phyloP scores from a whole-genome alignment of 2,329 filamentous ascomycete genomes.

The Fusarium duplospermum region DNA sequence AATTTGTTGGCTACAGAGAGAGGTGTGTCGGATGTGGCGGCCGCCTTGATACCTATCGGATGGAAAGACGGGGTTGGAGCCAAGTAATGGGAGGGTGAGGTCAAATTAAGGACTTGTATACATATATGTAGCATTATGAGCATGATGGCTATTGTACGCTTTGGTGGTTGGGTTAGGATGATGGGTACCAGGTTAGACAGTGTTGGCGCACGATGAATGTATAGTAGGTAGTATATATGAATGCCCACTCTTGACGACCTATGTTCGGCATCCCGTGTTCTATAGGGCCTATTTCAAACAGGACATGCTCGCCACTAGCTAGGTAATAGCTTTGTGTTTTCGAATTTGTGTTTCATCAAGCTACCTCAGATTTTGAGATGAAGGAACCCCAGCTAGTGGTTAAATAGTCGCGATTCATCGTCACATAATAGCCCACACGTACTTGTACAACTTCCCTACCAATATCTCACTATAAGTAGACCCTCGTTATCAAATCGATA shows the following conservation, averaged over 20 bases:
- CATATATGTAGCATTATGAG: constrained; percentile 9
- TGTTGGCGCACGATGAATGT: background rate
- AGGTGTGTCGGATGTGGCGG: constrained; percentile 85
- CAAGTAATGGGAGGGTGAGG: constrained; percentile 16
- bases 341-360: background rate
- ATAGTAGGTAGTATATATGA: background rate
- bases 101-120: constrained; percentile 8
- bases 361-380: background rate
- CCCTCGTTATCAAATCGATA: background rate
- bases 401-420: background rate
- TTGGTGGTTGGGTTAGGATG: background rate
- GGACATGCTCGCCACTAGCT: background rate
- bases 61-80: constrained; percentile 74
- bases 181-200: background rate
- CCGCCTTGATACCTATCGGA: constrained; percentile 86
- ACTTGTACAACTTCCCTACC: background rate
- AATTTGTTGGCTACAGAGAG: constrained; percentile 96
- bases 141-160: background rate
- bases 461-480: background rate
- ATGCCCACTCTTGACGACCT: background rate
- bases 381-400: background rate
- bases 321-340: background rate
- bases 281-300: rapidly evolving
- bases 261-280: background rate
- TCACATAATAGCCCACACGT: background rate